Evolutionary conservation across 192 early-diverging fungal genomes (phyloP).

Genomic region (Gonapodya sp.): DNA sequence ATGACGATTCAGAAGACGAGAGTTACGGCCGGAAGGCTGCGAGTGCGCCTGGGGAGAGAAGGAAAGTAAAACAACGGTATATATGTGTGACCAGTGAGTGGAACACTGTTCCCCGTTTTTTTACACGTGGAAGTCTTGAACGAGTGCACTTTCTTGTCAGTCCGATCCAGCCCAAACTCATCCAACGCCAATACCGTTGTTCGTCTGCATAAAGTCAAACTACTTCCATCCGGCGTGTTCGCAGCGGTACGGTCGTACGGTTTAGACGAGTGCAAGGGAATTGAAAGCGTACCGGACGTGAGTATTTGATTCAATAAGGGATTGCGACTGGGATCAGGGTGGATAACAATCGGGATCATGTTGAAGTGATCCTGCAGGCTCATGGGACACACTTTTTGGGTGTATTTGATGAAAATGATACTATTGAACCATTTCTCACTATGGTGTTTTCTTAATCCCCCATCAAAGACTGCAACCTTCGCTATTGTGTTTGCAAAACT

Average conservation of each 20-base stretch:
- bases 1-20: background rate
- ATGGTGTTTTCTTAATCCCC: too few relatives aligned
- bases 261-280: background rate
- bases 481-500: background rate
- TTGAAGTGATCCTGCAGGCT: too few relatives aligned
- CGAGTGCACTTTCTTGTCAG: background rate
- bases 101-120: too few relatives aligned
- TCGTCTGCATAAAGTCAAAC: background rate
- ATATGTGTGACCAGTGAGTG: background rate
- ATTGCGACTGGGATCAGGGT: too few relatives aligned
- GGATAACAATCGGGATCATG: too few relatives aligned
- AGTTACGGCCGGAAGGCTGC: background rate
- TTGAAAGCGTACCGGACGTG: background rate
- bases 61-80: background rate
- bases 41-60: background rate
- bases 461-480: background rate
- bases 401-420: too few relatives aligned
- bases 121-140: too few relatives aligned
- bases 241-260: background rate
- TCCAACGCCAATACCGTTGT: background rate
- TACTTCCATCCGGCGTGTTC: background rate
- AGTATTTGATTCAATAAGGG: too few relatives aligned
- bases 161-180: background rate
- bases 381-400: too few relatives aligned
- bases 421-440: too few relatives aligned